Conservation (phyloP, 2,329 filamentous ascomycete genomes). For the Aspergillus flavus region DNA sequence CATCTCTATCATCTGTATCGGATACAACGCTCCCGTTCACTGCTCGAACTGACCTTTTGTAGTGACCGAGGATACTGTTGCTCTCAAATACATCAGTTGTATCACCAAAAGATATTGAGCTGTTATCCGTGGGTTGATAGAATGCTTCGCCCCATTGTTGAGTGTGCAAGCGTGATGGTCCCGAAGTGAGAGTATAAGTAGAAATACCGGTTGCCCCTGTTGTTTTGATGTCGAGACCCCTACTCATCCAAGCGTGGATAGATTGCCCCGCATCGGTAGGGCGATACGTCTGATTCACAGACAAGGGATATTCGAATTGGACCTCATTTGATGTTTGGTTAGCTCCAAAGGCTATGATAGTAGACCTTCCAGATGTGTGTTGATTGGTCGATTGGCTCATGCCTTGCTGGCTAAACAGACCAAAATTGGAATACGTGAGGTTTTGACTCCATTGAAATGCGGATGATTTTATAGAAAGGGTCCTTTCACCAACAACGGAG, state of each 20-base stretch:
- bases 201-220: constrained; percentile 48
- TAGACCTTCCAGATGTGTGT: neutral
- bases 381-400: neutral
- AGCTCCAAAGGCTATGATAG: neutral
- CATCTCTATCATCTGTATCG: neutral
- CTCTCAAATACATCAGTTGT: constrained; percentile 32
- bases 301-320: neutral
- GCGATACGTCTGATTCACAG: neutral
- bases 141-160: constrained; percentile 33
- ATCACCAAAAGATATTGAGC: constrained; percentile 32
- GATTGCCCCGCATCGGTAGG: neutral
- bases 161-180: constrained; percentile 28
- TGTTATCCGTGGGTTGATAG: constrained; percentile 24
- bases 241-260: neutral
- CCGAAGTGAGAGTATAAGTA: constrained; percentile 58
- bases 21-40: neutral
- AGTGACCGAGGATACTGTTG: constrained; percentile 1
- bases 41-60: neutral
- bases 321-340: neutral
- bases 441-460: neutral
- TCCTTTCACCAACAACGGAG: neutral
- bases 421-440: neutral
- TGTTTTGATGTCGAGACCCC: neutral
- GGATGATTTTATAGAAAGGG: neutral
- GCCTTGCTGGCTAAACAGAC: neutral